phyloP scores from a whole-genome alignment of 805 yeast species.

The Candida ponderosae region DNA sequence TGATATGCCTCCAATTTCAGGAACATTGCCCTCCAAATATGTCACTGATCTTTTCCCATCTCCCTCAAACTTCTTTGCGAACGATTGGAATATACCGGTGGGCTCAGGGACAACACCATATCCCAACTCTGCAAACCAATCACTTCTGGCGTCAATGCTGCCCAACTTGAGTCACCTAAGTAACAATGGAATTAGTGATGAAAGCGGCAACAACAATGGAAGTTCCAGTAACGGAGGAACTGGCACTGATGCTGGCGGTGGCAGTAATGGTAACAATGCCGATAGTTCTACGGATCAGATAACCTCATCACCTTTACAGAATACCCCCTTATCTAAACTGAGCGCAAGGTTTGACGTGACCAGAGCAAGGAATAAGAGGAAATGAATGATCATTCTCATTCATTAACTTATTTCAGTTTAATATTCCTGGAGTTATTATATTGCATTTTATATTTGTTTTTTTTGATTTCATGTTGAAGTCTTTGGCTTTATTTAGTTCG shows the following conservation, averaged over 20 bases:
- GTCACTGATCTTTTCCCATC: slow-evolving; percentile 72
- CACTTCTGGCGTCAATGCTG: background rate
- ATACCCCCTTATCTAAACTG: background rate
- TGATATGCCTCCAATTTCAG: slow-evolving; percentile 63
- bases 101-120: slow-evolving; percentile 33
- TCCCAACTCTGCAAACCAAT: slow-evolving; percentile 19
- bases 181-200: too few species aligned
- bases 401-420: too few species aligned
- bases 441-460: too few species aligned
- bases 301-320: background rate
- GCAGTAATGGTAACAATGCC: background rate
- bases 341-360: too few species aligned
- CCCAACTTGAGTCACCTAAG: too few species aligned
- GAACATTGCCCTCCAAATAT: slow-evolving; percentile 63
- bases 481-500: too few species aligned
- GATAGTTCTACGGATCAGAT: background rate
- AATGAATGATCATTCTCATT: too few species aligned
- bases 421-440: too few species aligned
- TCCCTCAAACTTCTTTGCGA: slow-evolving; percentile 67
- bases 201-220: too few species aligned
- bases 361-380: background rate
- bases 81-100: slow-evolving; percentile 46
- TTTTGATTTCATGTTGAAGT: too few species aligned
- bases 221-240: too few species aligned
- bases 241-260: background rate